Conservation (phyloP, 2,329 filamentous ascomycete species). For the Madurella mycetomatis region DNA sequence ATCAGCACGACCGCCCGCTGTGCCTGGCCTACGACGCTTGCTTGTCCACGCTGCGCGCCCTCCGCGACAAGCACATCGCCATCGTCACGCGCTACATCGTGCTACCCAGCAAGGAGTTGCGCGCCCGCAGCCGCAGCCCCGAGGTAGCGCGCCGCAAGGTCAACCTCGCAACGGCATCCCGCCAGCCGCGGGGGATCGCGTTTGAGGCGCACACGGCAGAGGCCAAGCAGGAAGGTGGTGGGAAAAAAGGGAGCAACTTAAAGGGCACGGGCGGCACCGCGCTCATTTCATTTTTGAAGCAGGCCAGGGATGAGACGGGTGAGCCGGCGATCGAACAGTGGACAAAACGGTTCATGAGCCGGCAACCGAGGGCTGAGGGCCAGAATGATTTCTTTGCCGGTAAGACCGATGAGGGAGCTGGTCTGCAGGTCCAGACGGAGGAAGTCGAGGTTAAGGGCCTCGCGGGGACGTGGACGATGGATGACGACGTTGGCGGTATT, state of each 20-base stretch:
- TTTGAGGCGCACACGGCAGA: slow-evolving; percentile 22
- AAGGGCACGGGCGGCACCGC: slow-evolving; percentile 91
- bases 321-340: slow-evolving; percentile 76
- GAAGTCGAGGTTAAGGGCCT: slow-evolving; percentile 59
- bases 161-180: slow-evolving; percentile 61
- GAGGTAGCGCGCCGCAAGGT: slow-evolving; percentile 45
- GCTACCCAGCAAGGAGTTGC: slow-evolving; percentile 72
- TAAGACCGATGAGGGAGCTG: slow-evolving; percentile 45
- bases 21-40: slow-evolving; percentile 86
- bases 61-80: slow-evolving; percentile 92
- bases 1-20: slow-evolving; percentile 60
- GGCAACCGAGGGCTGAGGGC: slow-evolving; percentile 45
- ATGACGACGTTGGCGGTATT: slow-evolving; percentile 68
- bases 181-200: slow-evolving; percentile 33
- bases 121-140: slow-evolving; percentile 56
- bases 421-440: slow-evolving; percentile 35
- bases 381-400: slow-evolving; percentile 55
- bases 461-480: slow-evolving; percentile 83
- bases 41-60: slow-evolving; percentile 61
- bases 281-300: slow-evolving; percentile 91
- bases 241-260: slow-evolving; percentile 56
- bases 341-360: slow-evolving; percentile 55
- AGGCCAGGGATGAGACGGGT: slow-evolving; percentile 91
- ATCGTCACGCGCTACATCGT: slow-evolving; percentile 97
- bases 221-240: slow-evolving; percentile 15